A percentile compares a stretch with the other conserved stretches of the same genome.
Conservation (phyloP, 345 rosid genomes). For the Eucalyptus cloeziana region DNA sequence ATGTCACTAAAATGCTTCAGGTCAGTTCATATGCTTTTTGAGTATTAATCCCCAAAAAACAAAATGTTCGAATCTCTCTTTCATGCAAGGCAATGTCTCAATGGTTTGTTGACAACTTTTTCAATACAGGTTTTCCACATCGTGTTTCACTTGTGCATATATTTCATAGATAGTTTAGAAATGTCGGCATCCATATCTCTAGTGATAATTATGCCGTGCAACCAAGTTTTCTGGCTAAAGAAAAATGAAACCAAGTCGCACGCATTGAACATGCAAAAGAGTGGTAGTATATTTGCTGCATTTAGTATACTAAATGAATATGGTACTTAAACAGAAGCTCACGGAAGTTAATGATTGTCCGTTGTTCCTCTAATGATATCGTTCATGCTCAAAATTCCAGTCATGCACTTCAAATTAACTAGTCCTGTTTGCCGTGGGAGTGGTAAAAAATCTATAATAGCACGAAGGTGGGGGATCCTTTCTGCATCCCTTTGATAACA, state of each 20-base stretch:
- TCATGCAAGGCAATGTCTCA: not conserved
- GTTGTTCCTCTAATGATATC: not conserved
- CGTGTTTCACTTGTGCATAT: not conserved
- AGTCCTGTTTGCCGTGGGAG: not conserved
- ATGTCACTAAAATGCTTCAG: slow-evolving; percentile 12
- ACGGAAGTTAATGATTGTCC: not conserved
- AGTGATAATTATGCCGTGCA: not conserved
- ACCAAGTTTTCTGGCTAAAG: not conserved
- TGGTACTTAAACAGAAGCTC: not conserved
- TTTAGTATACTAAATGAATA: not conserved
- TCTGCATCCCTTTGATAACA: not conserved
- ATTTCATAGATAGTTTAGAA: not conserved
- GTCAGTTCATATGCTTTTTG: not conserved
- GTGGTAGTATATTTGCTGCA: not conserved
- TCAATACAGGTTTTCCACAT: not conserved
- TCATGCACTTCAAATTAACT: not conserved
- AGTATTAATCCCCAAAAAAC: not conserved
- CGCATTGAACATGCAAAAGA: not conserved
- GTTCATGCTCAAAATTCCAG: not conserved
- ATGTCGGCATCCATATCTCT: not conserved
- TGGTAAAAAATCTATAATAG: not conserved
- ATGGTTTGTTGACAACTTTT: not conserved
- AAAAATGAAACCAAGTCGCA: not conserved
- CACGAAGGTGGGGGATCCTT: not conserved
- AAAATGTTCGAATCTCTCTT: not conserved